Evolutionary conservation across 164 flowering plant genomes (phyloP).

Genomic region (Stephania yunnanensis): DNA sequence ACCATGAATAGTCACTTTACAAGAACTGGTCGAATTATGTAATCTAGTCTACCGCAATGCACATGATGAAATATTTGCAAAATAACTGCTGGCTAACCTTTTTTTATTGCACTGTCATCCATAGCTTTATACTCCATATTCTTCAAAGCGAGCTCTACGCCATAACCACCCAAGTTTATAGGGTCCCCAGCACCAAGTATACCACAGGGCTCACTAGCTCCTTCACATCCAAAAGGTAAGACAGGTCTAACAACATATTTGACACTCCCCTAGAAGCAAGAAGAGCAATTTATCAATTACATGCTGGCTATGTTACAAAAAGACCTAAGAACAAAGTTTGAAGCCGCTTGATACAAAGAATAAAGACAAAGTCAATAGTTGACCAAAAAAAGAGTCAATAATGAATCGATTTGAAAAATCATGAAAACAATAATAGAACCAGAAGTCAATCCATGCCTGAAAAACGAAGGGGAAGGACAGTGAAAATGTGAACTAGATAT

Average conservation of each 20-base stretch:
- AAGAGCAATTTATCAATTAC: conserved; percentile 9
- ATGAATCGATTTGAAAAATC: not conserved
- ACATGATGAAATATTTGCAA: not conserved
- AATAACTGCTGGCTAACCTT: conserved; percentile 36
- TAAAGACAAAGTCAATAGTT: not conserved
- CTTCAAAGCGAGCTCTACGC: conserved; percentile 97
- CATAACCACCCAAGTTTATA: conserved; percentile 88
- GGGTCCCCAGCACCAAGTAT: conserved; percentile 67
- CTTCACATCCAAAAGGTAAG: conserved; percentile 81
- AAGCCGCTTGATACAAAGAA: not conserved
- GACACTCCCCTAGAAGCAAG: conserved; percentile 58
- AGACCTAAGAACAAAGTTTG: not conserved
- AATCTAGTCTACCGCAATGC: not conserved
- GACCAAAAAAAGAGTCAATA: not conserved
- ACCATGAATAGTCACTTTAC: not conserved
- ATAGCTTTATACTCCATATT: conserved; percentile 99
- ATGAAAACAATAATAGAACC: not conserved
- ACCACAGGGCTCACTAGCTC: conserved; percentile 49
- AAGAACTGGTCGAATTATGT: not conserved
- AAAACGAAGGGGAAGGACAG: not conserved
- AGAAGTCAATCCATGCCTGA: not conserved
- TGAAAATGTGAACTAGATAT: not conserved
- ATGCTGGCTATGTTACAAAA: conserved; percentile 2
- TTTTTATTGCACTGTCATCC: conserved; percentile 84
- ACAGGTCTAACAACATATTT: conserved; percentile 86